phyloP scores from a whole-genome alignment of 768 basidiomycete genomes.

The Panaeolus cyanescens region DNA sequence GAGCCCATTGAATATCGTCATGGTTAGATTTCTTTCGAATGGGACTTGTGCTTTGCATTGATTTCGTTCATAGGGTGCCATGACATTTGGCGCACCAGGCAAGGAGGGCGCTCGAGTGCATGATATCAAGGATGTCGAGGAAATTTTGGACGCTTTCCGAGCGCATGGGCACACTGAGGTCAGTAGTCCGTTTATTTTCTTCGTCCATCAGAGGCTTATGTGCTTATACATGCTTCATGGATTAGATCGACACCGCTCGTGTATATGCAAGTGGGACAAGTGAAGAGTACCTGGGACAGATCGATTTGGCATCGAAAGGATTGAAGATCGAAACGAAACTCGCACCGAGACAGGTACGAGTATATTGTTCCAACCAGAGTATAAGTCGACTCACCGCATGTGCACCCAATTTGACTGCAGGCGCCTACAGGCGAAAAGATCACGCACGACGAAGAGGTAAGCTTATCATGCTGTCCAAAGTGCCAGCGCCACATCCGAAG shows the following conservation, averaged over 20 bases:
- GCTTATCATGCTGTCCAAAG: too few relatives aligned
- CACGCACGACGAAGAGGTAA: conserved; percentile 33
- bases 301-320: conserved; percentile 49
- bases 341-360: conserved; percentile 39
- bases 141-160: conserved; percentile 55
- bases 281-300: conserved; percentile 55
- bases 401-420: too few relatives aligned
- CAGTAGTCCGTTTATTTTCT: conserved; percentile 23
- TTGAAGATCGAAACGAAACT: conserved; percentile 64
- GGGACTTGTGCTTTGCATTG: not conserved
- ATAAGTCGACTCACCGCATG: too few relatives aligned
- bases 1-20: conserved; percentile 49
- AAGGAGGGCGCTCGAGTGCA: conserved; percentile 51
- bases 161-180: conserved; percentile 57
- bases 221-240: conserved; percentile 25
- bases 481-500: too few relatives aligned
- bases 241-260: conserved; percentile 51
- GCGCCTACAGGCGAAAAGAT: conserved; percentile 20
- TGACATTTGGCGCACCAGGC: conserved; percentile 54
- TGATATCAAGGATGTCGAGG: conserved; percentile 47
- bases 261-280: conserved; percentile 55
- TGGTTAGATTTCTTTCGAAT: conserved; percentile 32
- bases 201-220: too few relatives aligned
- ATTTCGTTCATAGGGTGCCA: conserved; percentile 50
- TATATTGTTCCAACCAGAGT: too few relatives aligned